Evolutionary conservation across 78 protist genomes (phyloP).

Genomic region (Dictyostelium citrinum): DNA sequence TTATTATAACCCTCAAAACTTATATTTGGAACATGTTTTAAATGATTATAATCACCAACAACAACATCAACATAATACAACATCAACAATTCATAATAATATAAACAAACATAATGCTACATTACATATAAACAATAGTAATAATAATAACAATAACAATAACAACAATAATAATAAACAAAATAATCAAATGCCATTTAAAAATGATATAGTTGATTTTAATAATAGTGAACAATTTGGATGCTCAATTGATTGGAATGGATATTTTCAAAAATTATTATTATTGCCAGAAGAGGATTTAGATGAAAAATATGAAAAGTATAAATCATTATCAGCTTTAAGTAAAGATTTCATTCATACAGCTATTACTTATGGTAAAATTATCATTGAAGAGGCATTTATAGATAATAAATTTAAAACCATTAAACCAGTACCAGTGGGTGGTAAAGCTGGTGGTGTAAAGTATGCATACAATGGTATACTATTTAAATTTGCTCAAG

Average conservation of each 20-base stretch:
- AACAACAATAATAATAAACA: background rate
- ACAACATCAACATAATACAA: background rate
- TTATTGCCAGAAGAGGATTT: constrained; percentile 57
- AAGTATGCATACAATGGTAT: constrained; percentile 80
- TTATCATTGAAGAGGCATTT: constrained; percentile 80
- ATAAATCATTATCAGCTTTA: constrained; percentile 49
- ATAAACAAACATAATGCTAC: background rate
- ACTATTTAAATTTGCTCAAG: constrained; percentile 74
- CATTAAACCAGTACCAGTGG: constrained; percentile 30
- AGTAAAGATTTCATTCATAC: constrained; percentile 80
- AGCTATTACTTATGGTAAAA: constrained; percentile 81
- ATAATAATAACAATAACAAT: background rate
- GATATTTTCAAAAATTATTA: constrained; percentile 54
- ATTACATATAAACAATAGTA: background rate
- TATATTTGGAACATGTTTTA: background rate
- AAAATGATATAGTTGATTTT: background rate
- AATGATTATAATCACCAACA: background rate
- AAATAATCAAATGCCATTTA: background rate
- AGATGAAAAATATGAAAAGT: constrained; percentile 34
- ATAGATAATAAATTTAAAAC: constrained; percentile 48
- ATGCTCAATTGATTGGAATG: constrained; percentile 71
- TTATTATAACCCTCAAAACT: background rate
- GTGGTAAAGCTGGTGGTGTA: constrained; percentile 74
- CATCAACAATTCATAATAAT: background rate
- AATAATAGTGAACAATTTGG: constrained; percentile 29